phyloP scores from a whole-genome alignment of 352 stramenopile genomes.

The Globisporangium okanoganense region DNA sequence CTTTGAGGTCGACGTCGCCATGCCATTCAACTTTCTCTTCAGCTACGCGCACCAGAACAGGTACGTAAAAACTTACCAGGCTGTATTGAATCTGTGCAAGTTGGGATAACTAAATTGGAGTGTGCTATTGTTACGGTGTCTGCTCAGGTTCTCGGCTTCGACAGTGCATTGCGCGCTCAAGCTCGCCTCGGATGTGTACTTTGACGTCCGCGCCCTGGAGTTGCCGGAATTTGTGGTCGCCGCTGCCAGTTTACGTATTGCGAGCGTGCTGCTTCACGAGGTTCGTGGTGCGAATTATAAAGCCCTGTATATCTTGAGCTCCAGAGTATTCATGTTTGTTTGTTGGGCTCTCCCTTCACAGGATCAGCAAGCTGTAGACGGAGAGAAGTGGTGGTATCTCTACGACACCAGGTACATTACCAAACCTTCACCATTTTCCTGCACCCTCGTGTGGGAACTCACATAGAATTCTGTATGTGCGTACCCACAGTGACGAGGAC shows the following conservation, averaged over 20 bases:
- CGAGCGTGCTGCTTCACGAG: constrained; percentile 18
- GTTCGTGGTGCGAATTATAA: constrained; percentile 7
- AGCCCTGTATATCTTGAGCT: too few relatives aligned
- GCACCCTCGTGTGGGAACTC: too few relatives aligned
- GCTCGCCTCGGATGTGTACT: constrained; percentile 34
- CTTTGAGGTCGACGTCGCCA: constrained; percentile 43
- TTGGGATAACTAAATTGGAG: not conserved
- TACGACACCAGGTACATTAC: constrained; percentile 37
- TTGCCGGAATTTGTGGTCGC: constrained; percentile 29
- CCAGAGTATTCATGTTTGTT: too few relatives aligned
- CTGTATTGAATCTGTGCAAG: too few relatives aligned
- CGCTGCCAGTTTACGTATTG: constrained; percentile 26
- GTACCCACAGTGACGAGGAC: constrained; percentile 37
- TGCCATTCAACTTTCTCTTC: constrained; percentile 32
- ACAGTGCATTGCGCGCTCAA: constrained; percentile 33
- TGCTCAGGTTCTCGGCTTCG: constrained; percentile 22
- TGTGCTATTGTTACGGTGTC: not conserved
- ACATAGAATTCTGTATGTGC: too few relatives aligned
- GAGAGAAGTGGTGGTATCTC: constrained; percentile 45
- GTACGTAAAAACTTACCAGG: too few relatives aligned
- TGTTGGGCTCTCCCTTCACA: not conserved
- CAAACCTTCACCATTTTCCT: not conserved
- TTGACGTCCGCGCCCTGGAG: constrained; percentile 18
- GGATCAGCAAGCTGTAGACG: not conserved
- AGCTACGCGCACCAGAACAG: constrained; percentile 24